Conservation (phyloP, 2,329 filamentous ascomycete species). For the Talaromyces atroroseus region DNA sequence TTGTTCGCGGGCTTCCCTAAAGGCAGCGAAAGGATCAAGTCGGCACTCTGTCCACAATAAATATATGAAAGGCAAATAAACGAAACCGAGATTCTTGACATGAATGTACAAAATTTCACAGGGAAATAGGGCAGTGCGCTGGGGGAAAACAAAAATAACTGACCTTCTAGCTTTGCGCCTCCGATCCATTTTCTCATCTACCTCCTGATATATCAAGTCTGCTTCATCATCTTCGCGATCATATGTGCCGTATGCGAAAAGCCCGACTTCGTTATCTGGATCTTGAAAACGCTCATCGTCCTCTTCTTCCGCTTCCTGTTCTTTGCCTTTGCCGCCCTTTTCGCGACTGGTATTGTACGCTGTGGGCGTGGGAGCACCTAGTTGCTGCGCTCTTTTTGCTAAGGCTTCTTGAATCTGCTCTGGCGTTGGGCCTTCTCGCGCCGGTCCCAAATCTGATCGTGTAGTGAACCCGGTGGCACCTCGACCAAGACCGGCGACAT, state of each 20-base stretch:
- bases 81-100: conserved; percentile 36
- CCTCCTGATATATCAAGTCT: conserved; percentile 88
- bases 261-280: conserved; percentile 91
- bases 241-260: conserved; percentile 93
- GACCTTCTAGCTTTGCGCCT: conserved; percentile 81
- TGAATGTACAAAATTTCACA: no score
- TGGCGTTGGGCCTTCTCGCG: conserved; percentile 88
- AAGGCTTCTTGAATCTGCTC: conserved; percentile 98
- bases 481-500: conserved; percentile 93
- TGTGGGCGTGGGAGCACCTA: conserved; percentile 66
- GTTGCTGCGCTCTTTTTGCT: conserved; percentile 81
- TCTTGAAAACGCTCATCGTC: conserved; percentile 85
- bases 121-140: no score
- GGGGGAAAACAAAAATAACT: no score
- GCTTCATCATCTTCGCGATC: conserved; percentile 98
- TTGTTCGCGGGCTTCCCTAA: conserved; percentile 89
- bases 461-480: conserved; percentile 98
- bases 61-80: conserved; percentile 61
- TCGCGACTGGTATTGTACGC: conserved; percentile 69
- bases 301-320: conserved; percentile 67
- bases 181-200: conserved; percentile 96
- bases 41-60: conserved; percentile 68
- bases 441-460: conserved; percentile 90
- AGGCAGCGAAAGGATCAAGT: conserved; percentile 56
- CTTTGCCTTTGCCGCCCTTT: conserved; percentile 55